Conservation (phyloP, 208 protist species). For the Porcisia hertigi region DNA sequence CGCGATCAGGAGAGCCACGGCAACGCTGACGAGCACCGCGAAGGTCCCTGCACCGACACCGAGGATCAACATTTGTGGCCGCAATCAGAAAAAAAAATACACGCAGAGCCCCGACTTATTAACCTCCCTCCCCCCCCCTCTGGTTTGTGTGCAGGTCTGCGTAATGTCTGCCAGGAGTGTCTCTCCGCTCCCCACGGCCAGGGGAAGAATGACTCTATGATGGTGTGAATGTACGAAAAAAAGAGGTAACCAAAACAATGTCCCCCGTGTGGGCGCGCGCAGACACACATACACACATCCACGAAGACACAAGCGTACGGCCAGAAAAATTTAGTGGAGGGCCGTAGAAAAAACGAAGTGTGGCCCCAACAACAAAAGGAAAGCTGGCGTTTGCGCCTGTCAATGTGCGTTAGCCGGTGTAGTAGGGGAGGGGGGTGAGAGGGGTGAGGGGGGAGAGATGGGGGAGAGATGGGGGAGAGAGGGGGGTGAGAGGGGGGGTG, state of each 20-base stretch:
- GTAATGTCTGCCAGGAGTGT: neutral
- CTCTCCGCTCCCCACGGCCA: neutral
- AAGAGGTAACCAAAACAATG: neutral
- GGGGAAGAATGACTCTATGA: neutral
- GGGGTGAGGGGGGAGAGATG: too few relatives aligned
- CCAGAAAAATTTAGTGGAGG: neutral
- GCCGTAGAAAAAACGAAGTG: neutral
- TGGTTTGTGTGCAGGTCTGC: too few relatives aligned
- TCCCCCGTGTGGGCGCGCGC: neutral
- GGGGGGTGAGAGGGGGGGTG: neutral
- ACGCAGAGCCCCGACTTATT: too few relatives aligned
- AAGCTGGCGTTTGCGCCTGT: neutral
- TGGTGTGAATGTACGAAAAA: neutral
- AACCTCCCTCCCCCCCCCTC: too few relatives aligned
- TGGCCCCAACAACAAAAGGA: too few relatives aligned
- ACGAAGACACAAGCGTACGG: neutral
- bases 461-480: neutral
- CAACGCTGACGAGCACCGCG: conserved; percentile 58
- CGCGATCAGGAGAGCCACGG: conserved; percentile 48
- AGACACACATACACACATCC: neutral
- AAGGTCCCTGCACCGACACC: conserved; percentile 80
- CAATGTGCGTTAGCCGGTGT: neutral
- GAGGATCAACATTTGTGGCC: conserved; percentile 45
- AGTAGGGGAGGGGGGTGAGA: neutral
- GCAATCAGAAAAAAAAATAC: neutral